Evolutionary conservation across 2,329 filamentous ascomycete species (phyloP).

Genomic region (Xylariaceae sp.): DNA sequence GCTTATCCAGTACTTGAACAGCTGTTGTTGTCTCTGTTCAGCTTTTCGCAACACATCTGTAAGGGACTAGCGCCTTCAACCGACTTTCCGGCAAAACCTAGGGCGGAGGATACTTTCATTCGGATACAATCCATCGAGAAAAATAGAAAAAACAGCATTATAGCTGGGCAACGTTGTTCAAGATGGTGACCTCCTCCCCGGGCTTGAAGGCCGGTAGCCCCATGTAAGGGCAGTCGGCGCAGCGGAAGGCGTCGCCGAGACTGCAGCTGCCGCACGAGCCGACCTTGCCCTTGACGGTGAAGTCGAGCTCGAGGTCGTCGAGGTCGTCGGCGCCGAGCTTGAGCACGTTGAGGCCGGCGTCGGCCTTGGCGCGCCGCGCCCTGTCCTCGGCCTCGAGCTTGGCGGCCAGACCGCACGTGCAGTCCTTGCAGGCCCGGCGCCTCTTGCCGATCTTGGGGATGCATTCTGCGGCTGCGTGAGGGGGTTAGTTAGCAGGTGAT

Average conservation of each 20-base stretch:
- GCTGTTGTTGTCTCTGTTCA: no score
- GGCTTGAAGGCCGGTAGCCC: constrained; percentile 86
- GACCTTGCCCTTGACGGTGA: constrained; percentile 95
- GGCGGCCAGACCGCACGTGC: constrained; percentile 86
- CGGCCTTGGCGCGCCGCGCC: constrained; percentile 58
- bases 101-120: no score
- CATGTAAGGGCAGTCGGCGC: constrained; percentile 49
- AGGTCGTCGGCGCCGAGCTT: constrained; percentile 75
- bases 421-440: constrained; percentile 94
- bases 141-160: no score
- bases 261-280: constrained; percentile 89
- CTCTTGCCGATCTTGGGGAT: constrained; percentile 82
- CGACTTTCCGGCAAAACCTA: no score
- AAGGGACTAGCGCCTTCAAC: no score
- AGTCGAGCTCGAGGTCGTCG: constrained; percentile 70
- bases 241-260: constrained; percentile 82
- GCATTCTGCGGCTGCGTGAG: constrained; percentile 67
- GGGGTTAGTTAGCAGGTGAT: background rate
- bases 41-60: no score
- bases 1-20: no score
- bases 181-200: constrained; percentile 82
- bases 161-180: constrained; percentile 82
- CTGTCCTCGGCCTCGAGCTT: constrained; percentile 81
- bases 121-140: no score
- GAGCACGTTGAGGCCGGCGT: constrained; percentile 56